Evolutionary conservation across 2,329 filamentous ascomycete species (phyloP), one percentile per base, ranked within the genome.

Genomic region (Byssoonygena ceratinophila): DNA sequence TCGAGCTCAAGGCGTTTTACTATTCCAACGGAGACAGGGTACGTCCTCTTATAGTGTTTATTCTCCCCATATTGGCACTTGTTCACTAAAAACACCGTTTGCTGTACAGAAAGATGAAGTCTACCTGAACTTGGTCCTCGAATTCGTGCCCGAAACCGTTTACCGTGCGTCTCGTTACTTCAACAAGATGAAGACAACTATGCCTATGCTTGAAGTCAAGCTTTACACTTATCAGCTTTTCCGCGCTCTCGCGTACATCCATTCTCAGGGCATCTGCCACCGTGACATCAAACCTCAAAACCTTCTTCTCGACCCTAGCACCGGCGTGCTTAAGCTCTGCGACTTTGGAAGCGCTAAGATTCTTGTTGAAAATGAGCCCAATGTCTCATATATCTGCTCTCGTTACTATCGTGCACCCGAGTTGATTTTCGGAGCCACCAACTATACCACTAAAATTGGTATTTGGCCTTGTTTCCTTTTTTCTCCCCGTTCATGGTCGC

Each of bases 361-460:
- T 59, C 75, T 98, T 60, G 88, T 98, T 51, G 91, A 96, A 74
- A 96, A 97, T 65, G 92, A 98, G 76, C 92, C 92, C 51, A 98
- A 98, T 63, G 92, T 98, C 51, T 98, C 92, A 49, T 98, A 98
- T 78, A 98, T 98, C 66, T 98, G 92, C 77, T 98, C 92, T 56
- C 83, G 92, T 65, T 98, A 98, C 77, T 98, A 98, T 76, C 85
- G 92, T 66, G 92, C 92, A 46, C 92, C 92, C 1, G 92, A 98
- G 71, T 78, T 98, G 68, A 98, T 98, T 65, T 98, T 98, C 66
- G 92, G 92, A 61, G 92, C 92, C 36, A 98, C 92, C 49, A 98
- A 98, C 75, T 98, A 98, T 76, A 97, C 92, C 54, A 97, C 92
- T 61, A 98, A 98, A 77, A 98, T 98, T 70, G 92, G 92, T 98